phyloP scores from a whole-genome alignment of 257 asterid genomes.

The Nicotiana tabacum region DNA sequence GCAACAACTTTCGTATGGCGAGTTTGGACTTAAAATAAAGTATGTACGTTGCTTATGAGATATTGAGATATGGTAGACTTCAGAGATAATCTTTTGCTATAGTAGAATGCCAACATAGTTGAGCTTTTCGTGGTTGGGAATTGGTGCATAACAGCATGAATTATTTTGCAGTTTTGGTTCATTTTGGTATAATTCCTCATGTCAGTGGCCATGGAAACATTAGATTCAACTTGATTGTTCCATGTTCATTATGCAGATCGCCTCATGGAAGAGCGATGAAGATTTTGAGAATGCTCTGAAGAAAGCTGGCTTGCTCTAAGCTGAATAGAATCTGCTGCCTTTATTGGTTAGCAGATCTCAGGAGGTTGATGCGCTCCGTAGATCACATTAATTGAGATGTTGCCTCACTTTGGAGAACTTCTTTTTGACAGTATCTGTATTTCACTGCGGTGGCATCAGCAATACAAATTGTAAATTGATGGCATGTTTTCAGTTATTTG shows the following conservation, averaged over 20 bases:
- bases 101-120: neutral
- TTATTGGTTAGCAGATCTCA: neutral
- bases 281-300: constrained; percentile 54
- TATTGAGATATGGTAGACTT: neutral
- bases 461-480: neutral
- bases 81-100: too few relatives aligned
- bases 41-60: neutral
- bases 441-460: neutral
- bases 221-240: neutral
- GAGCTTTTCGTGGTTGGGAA: neutral
- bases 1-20: neutral
- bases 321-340: neutral
- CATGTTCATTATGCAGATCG: constrained; percentile 37
- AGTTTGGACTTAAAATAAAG: neutral
- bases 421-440: neutral
- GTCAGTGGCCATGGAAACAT: neutral
- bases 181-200: neutral
- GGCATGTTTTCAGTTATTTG: neutral
- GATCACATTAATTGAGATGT: neutral
- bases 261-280: constrained; percentile 39
- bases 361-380: neutral
- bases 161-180: neutral
- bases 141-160: neutral
- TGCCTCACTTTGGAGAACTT: neutral
- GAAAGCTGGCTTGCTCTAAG: constrained; percentile 53